Percentiles rank a stretch among this genome's conserved stretches.
These are phyloP conservation scores for Carex scoparia DNA, from an alignment of 176 grass and related monocot genomes.

Conservation along the genomic window DNA sequence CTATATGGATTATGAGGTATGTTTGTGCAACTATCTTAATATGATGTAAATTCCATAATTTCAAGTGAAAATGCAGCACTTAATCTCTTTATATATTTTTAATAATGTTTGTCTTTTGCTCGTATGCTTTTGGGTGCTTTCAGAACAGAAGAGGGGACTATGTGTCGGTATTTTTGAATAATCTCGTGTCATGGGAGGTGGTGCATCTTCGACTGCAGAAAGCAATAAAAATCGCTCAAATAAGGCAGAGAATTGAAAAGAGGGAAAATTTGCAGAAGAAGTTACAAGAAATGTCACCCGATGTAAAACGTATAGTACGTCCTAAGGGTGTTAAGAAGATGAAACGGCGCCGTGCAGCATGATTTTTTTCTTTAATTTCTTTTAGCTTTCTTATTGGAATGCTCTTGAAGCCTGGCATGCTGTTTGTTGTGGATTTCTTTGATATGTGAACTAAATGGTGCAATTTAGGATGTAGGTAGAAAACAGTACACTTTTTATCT, in stretches of 20 bases:
- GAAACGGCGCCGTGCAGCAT: not conserved
- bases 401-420: not conserved
- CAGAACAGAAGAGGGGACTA: constrained; percentile 76
- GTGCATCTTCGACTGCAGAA: constrained; percentile 51
- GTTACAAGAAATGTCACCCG: not conserved
- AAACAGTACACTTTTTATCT: not conserved
- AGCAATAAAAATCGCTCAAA: constrained; percentile 30
- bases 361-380: not conserved
- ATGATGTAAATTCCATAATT: not conserved
- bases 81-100: not conserved
- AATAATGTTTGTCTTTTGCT: not conserved
- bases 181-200: constrained; percentile 77
- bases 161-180: constrained; percentile 60
- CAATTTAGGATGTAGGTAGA: not conserved
- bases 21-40: not conserved
- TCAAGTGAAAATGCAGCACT: not conserved
- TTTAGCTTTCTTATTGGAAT: not conserved
- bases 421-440: not conserved
- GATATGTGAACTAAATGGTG: not conserved
- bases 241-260: constrained; percentile 29
- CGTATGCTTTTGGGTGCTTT: constrained; percentile 12
- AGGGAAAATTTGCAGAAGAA: constrained; percentile 7
- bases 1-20: constrained; percentile 89
- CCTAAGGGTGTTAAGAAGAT: not conserved
- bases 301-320: not conserved